A percentile compares a stretch with the other conserved stretches of the same genome.
Evolutionary conservation across 129 eudicot species (phyloP).

Genomic region (Ambrosia trifida): DNA sequence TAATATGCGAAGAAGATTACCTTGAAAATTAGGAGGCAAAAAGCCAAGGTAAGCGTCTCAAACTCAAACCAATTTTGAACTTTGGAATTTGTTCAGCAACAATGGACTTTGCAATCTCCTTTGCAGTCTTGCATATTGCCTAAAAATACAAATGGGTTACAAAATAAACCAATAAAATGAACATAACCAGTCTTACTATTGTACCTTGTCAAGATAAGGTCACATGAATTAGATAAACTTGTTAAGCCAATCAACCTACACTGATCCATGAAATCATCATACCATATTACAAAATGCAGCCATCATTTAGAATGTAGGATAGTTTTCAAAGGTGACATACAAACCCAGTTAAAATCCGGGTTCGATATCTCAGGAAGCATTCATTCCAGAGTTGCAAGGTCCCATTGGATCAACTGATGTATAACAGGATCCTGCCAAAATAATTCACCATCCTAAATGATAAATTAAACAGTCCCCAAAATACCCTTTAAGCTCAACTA

Average conservation of each 20-base stretch:
- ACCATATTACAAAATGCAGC: neutral
- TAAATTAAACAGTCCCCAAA: slow-evolving; percentile 2
- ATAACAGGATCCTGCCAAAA: slow-evolving; percentile 65
- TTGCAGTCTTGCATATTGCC: slow-evolving; percentile 93
- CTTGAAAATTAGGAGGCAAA: slow-evolving; percentile 88
- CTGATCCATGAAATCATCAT: slow-evolving; percentile 21
- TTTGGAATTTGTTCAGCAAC: slow-evolving; percentile 91
- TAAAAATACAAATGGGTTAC: slow-evolving; percentile 16
- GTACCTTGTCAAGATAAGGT: slow-evolving; percentile 92
- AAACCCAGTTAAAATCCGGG: slow-evolving; percentile 91
- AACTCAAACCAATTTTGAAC: slow-evolving; percentile 77
- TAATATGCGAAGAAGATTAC: slow-evolving; percentile 32
- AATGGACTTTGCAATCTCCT: slow-evolving; percentile 78
- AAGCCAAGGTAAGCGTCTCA: slow-evolving; percentile 75
- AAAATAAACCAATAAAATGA: neutral
- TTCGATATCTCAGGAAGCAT: slow-evolving; percentile 80
- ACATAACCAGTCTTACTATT: slow-evolving; percentile 1
- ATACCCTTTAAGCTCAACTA: neutral
- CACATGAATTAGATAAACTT: slow-evolving; percentile 77
- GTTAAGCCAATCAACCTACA: slow-evolving; percentile 91
- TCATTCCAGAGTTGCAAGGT: slow-evolving; percentile 63
- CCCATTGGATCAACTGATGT: slow-evolving; percentile 79
- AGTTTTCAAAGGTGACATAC: slow-evolving; percentile 19
- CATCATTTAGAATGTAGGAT: slow-evolving; percentile 4
- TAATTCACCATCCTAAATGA: neutral